These are phyloP conservation scores for Vararia minispora DNA, from an alignment of 768 basidiomycete genomes.

Conservation along the genomic window DNA sequence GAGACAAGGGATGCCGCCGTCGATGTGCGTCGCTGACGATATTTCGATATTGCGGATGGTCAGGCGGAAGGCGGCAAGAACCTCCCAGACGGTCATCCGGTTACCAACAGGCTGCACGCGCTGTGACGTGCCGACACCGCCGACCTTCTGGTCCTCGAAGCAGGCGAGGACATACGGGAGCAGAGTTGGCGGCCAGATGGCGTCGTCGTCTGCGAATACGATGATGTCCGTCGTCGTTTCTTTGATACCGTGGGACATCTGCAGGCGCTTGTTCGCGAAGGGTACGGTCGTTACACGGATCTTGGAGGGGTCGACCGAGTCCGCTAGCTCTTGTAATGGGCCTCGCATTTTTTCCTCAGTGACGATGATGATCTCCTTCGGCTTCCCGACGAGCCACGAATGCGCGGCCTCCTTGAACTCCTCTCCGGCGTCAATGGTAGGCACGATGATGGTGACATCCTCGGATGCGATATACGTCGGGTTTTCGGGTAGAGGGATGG, in stretches of 20 bases:
- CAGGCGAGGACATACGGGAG: constrained; percentile 84
- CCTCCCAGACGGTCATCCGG: constrained; percentile 89
- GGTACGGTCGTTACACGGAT: constrained; percentile 87
- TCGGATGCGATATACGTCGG: constrained; percentile 85
- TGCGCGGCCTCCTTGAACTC: constrained; percentile 91
- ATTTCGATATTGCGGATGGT: constrained; percentile 95
- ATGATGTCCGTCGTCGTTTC: constrained; percentile 88
- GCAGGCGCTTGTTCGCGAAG: constrained; percentile 87
- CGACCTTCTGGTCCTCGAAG: constrained; percentile 90
- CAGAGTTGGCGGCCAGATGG: constrained; percentile 89
- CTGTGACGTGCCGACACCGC: constrained; percentile 87
- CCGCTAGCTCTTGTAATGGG: constrained; percentile 81
- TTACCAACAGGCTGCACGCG: constrained; percentile 73
- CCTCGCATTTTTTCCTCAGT: constrained; percentile 86
- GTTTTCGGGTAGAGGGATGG: constrained; percentile 83
- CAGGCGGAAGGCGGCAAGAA: constrained; percentile 85
- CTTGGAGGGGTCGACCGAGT: constrained; percentile 72
- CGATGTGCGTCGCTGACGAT: constrained; percentile 79
- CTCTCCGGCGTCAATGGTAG: constrained; percentile 92
- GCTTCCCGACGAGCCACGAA: constrained; percentile 86
- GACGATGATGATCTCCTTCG: constrained; percentile 71
- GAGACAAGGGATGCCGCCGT: constrained; percentile 85
- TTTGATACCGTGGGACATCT: constrained; percentile 90
- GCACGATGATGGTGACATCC: constrained; percentile 94
- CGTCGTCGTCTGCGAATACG: constrained; percentile 91